A percentile compares a stretch with the other conserved stretches of the same genome.
These are phyloP conservation scores for Naematelia aurantialba DNA, from an alignment of 768 basidiomycete species.

Conservation along the genomic window DNA sequence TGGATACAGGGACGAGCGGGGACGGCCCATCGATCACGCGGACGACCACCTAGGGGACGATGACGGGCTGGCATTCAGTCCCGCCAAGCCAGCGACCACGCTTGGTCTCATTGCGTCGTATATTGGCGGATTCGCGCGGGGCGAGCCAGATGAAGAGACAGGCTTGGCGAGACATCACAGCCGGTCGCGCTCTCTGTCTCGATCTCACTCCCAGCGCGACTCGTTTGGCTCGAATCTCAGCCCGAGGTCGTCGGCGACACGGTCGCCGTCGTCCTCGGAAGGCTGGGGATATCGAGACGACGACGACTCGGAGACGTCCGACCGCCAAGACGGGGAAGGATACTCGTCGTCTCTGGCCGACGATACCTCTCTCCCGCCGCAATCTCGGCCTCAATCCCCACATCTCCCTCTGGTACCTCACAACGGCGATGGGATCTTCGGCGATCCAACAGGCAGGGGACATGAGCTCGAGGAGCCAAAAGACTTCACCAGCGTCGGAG, in stretches of 20 bases:
- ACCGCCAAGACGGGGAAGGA: slow-evolving; percentile 41
- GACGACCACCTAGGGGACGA: background rate
- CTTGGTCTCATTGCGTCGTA: slow-evolving; percentile 37
- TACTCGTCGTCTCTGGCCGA: slow-evolving; percentile 47
- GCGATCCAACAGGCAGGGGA: slow-evolving; percentile 28
- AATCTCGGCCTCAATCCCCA: slow-evolving; percentile 49
- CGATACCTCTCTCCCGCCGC: slow-evolving; percentile 50
- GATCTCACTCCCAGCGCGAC: slow-evolving; percentile 25
- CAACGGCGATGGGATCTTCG: slow-evolving; percentile 43
- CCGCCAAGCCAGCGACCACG: slow-evolving; percentile 23
- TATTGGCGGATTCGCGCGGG: slow-evolving; percentile 31
- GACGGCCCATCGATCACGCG: slow-evolving; percentile 3
- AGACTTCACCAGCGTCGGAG: slow-evolving; percentile 35
- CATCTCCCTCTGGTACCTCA: slow-evolving; percentile 44
- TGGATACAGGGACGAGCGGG: slow-evolving; percentile 7
- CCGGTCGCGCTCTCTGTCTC: slow-evolving; percentile 23
- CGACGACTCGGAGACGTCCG: slow-evolving; percentile 38
- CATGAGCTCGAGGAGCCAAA: slow-evolving; percentile 28
- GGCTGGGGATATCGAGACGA: slow-evolving; percentile 48
- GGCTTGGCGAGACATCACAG: slow-evolving; percentile 10
- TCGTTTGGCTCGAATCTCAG: slow-evolving; percentile 32
- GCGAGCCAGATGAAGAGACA: slow-evolving; percentile 38
- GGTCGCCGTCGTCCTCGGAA: slow-evolving; percentile 32
- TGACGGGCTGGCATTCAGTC: slow-evolving; percentile 14
- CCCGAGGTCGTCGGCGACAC: slow-evolving; percentile 3